Evolutionary conservation across 164 flowering plant genomes (phyloP).

Genomic region (Aristolochia contorta): DNA sequence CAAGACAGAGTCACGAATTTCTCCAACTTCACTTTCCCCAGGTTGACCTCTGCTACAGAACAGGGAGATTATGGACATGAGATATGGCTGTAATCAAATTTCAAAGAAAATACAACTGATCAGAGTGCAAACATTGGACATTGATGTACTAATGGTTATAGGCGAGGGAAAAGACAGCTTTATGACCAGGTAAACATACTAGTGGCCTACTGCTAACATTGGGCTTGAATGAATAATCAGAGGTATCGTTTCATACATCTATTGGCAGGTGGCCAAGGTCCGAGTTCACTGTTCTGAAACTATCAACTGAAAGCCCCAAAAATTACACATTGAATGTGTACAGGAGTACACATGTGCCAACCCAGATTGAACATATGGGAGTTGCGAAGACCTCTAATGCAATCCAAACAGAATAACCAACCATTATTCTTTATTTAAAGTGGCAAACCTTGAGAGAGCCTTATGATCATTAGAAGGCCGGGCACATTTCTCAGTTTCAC

Average conservation of each 20-base stretch:
- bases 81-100: background rate
- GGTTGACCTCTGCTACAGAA: conserved; percentile 3
- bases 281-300: background rate
- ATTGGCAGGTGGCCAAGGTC: no score
- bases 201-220: no score
- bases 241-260: no score
- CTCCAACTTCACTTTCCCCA: conserved; percentile 6
- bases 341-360: background rate
- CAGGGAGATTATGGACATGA: background rate
- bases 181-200: no score
- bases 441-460: conserved; percentile 37
- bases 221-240: no score
- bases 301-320: background rate
- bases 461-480: conserved; percentile 30
- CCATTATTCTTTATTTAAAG: background rate
- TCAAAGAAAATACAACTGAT: background rate
- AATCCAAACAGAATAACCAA: background rate
- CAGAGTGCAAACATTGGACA: background rate
- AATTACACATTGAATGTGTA: background rate
- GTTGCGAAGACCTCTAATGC: background rate
- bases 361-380: background rate
- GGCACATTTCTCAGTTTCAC: conserved; percentile 39
- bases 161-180: no score
- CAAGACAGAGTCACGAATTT: conserved; percentile 1
- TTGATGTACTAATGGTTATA: no score